Conservation (phyloP, 148 eudicot genomes). For the Cornus controversa region DNA sequence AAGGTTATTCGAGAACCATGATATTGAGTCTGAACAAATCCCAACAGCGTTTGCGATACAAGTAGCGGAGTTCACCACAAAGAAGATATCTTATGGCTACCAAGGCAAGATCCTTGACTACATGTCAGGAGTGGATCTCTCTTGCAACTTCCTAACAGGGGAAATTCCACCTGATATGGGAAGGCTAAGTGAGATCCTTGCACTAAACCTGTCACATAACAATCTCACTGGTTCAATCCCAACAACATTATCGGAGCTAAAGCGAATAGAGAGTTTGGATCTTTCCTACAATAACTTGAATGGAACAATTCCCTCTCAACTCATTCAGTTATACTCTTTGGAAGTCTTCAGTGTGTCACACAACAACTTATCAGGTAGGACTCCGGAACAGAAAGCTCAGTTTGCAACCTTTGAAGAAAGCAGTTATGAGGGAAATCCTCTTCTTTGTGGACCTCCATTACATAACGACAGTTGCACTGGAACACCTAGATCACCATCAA, state of each 20-base stretch:
- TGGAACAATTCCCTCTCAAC: background rate
- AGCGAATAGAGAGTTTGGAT: background rate
- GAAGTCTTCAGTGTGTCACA: background rate
- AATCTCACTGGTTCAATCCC: background rate
- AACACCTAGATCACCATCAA: background rate
- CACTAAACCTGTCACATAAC: background rate
- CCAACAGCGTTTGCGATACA: no score
- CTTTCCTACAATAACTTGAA: background rate
- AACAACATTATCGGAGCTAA: background rate
- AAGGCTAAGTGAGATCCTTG: background rate
- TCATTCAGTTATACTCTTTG: no score
- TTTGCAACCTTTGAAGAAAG: background rate
- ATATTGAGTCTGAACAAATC: no score
- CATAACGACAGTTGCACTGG: background rate
- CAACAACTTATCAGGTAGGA: background rate
- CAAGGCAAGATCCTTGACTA: background rate
- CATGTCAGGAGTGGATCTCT: background rate
- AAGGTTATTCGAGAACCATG: no score
- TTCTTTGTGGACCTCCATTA: slow-evolving; percentile 6
- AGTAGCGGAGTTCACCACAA: background rate
- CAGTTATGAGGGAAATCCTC: slow-evolving; percentile 1
- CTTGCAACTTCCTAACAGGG: no score
- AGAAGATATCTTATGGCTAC: background rate
- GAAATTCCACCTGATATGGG: background rate
- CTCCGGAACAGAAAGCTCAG: background rate